These are phyloP conservation scores for Lactarius vividus DNA, from an alignment of 768 basidiomycete genomes.

Conservation along the genomic window DNA sequence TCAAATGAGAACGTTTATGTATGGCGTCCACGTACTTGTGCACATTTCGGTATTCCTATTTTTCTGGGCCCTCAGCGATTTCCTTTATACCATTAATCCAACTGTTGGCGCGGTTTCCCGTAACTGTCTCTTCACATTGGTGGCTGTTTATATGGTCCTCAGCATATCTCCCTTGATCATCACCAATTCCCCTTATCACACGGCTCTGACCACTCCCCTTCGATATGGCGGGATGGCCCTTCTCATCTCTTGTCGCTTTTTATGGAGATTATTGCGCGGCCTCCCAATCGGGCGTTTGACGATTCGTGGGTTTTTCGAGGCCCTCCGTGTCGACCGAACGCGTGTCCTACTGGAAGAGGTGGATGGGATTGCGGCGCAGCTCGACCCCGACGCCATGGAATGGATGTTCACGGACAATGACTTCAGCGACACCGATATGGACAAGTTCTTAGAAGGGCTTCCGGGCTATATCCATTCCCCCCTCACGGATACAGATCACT, in stretches of 20 bases:
- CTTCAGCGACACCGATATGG: constrained; percentile 16
- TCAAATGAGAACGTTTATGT: constrained; percentile 15
- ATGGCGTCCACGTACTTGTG: constrained; percentile 12
- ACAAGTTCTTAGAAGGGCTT: constrained; percentile 18
- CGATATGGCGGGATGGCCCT: not conserved
- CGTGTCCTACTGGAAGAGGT: not conserved
- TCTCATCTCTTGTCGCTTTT: not conserved
- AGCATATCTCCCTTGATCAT: constrained; percentile 17
- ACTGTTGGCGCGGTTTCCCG: not conserved
- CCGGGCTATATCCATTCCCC: constrained; percentile 16
- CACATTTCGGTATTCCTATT: constrained; percentile 20
- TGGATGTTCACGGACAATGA: constrained; percentile 17
- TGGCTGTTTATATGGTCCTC: constrained; percentile 7
- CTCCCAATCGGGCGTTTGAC: not conserved
- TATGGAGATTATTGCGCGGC: not conserved
- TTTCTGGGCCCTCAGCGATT: constrained; percentile 19
- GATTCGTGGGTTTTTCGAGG: not conserved
- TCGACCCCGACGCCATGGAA: constrained; percentile 11
- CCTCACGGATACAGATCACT: not conserved
- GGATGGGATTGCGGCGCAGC: not conserved
- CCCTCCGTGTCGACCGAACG: not conserved
- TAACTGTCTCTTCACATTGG: not conserved
- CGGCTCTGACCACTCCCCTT: constrained; percentile 16
- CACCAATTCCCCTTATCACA: constrained; percentile 18
- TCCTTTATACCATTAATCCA: constrained; percentile 8